Evolutionary conservation across 169 alveolate species (phyloP).

Genomic region (Miamiensis avidus): DNA sequence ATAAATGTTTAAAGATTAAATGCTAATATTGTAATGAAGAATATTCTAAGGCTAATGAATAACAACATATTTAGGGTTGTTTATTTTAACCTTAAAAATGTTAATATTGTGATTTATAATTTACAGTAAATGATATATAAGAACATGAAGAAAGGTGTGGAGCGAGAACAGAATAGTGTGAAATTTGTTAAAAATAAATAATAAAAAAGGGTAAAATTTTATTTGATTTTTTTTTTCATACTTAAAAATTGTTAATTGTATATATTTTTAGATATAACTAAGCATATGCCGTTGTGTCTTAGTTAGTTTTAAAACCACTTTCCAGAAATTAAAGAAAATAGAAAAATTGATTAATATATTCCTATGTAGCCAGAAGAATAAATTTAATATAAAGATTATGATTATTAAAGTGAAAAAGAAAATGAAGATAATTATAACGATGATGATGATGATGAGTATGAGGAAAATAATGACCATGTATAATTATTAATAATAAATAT

Average conservation of each 20-base stretch:
- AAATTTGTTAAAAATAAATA: not conserved
- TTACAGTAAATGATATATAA: not conserved
- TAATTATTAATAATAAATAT: too few relatives aligned
- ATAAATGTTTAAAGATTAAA: not conserved
- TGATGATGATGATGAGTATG: not conserved
- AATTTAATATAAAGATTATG: too few relatives aligned
- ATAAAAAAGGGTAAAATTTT: not conserved
- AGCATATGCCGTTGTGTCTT: not conserved
- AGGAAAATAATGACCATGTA: not conserved
- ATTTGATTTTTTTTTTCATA: not conserved
- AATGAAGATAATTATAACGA: not conserved
- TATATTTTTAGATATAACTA: not conserved
- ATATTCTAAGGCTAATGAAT: not conserved
- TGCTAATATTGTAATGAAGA: not conserved
- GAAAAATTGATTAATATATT: not conserved
- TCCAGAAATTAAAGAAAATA: too few relatives aligned
- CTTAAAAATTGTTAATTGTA: not conserved
- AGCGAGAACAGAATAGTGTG: not conserved
- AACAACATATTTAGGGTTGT: not conserved
- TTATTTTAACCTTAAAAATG: not conserved
- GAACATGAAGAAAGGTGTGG: not conserved
- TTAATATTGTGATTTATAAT: not conserved
- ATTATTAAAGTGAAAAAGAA: not conserved
- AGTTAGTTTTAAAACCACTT: not conserved
- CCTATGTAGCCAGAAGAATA: not conserved